These are phyloP conservation scores for Apocynum venetum DNA, from an alignment of 257 asterid species.

Conservation along the genomic window DNA sequence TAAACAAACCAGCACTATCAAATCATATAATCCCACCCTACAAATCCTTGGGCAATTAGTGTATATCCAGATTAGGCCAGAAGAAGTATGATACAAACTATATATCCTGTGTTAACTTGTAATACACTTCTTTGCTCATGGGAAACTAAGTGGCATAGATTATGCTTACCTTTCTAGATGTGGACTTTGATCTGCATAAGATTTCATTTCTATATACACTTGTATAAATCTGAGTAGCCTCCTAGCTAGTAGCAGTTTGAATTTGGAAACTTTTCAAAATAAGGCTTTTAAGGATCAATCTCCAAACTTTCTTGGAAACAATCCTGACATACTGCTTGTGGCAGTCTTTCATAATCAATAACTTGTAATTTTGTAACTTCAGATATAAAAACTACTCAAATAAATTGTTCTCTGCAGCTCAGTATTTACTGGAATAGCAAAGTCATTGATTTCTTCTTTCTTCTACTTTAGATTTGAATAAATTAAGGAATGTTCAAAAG, in stretches of 20 bases:
- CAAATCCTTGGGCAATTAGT: not conserved
- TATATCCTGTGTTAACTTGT: not conserved
- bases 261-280: not conserved
- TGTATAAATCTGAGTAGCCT: not conserved
- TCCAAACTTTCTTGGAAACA: not conserved
- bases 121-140: not conserved
- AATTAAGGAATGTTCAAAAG: slow-evolving; percentile 21
- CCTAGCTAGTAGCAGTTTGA: not conserved
- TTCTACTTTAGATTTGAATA: slow-evolving; percentile 6
- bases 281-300: not conserved
- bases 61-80: not conserved
- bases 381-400: not conserved
- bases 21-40: not conserved
- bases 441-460: not conserved
- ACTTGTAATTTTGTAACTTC: not conserved
- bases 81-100: not conserved
- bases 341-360: not conserved
- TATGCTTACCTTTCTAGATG: not conserved
- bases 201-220: not conserved
- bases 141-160: not conserved
- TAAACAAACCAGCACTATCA: not conserved
- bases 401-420: not conserved
- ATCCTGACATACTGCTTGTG: not conserved
- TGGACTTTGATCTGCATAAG: not conserved
- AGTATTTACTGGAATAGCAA: not conserved